Evolutionary conservation across 2,329 filamentous ascomycete genomes (phyloP).

Genomic region (Epichloe gansuensis): DNA sequence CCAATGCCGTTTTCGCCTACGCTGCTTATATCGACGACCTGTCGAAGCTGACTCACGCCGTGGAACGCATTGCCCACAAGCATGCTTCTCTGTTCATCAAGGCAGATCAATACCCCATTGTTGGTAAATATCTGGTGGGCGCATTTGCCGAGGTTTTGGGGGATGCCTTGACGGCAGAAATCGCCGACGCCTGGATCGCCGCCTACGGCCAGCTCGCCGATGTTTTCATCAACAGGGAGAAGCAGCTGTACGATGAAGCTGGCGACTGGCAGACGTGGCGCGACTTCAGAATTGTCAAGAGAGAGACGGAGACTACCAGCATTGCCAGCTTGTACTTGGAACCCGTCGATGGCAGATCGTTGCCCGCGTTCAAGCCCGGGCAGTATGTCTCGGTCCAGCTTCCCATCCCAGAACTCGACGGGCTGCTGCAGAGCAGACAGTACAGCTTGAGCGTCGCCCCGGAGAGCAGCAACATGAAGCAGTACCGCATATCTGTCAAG

Average conservation of each 20-base stretch:
- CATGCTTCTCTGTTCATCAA: conserved; percentile 59
- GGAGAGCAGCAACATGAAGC: conserved; percentile 28
- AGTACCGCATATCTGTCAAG: conserved; percentile 67
- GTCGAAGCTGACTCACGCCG: conserved; percentile 38
- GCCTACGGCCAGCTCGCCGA: conserved; percentile 61
- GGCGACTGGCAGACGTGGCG: conserved; percentile 35
- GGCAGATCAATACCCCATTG: conserved; percentile 57
- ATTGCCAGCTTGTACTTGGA: conserved; percentile 60
- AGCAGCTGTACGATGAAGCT: conserved; percentile 41
- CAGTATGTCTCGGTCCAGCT: conserved; percentile 60
- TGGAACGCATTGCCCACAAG: conserved; percentile 64
- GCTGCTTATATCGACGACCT: conserved; percentile 61
- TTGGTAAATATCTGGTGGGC: conserved; percentile 53
- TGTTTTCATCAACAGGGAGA: conserved; percentile 56
- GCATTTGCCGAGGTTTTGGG: conserved; percentile 55
- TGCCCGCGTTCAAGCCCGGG: conserved; percentile 54
- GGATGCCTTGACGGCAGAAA: conserved; percentile 49
- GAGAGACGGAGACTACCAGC: conserved; percentile 44
- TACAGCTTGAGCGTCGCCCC: conserved; percentile 57
- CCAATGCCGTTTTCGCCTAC: conserved; percentile 57
- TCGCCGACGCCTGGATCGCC: conserved; percentile 57
- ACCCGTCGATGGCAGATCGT: conserved; percentile 39
- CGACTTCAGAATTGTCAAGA: conserved; percentile 42
- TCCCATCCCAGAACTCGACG: conserved; percentile 42
- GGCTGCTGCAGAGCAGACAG: conserved; percentile 58